Conservation (phyloP, 1,139 yeast species). For the Geotrichum fermentans region DNA sequence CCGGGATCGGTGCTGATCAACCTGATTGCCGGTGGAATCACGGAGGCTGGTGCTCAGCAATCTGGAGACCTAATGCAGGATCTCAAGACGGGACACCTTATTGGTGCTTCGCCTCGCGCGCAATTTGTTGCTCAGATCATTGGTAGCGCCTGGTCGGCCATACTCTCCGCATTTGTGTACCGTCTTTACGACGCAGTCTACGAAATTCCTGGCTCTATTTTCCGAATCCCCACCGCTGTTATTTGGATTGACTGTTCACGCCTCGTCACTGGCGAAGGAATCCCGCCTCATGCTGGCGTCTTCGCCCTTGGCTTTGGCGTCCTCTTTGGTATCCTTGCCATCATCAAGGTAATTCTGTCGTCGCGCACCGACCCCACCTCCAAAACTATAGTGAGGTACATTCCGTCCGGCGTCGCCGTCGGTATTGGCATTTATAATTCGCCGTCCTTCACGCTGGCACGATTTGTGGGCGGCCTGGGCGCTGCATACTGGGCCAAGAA, state of each 20-base stretch:
- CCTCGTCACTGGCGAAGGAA: constrained; percentile 82
- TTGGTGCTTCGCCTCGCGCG: constrained; percentile 89
- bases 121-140: constrained; percentile 86
- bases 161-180: constrained; percentile 78
- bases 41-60: constrained; percentile 98
- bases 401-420: constrained; percentile 94
- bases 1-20: constrained; percentile 82
- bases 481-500: constrained; percentile 38
- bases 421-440: constrained; percentile 94
- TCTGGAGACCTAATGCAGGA: constrained; percentile 99
- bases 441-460: constrained; percentile 87
- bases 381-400: constrained; percentile 35
- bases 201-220: constrained; percentile 72
- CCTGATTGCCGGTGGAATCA: constrained; percentile 90
- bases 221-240: constrained; percentile 88
- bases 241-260: constrained; percentile 97
- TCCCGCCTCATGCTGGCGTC: constrained; percentile 71
- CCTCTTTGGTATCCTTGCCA: constrained; percentile 64
- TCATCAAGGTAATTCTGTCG: constrained; percentile 36
- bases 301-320: constrained; percentile 63
- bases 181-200: constrained; percentile 74
- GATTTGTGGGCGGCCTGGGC: constrained; percentile 84
- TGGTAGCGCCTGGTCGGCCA: constrained; percentile 79
- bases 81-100: constrained; percentile 83
- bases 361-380: background rate